A percentile compares a stretch with the other conserved stretches of the same genome.
Conservation (phyloP, 2,329 filamentous ascomycete species). For the Cercospora zeae-maydis region DNA sequence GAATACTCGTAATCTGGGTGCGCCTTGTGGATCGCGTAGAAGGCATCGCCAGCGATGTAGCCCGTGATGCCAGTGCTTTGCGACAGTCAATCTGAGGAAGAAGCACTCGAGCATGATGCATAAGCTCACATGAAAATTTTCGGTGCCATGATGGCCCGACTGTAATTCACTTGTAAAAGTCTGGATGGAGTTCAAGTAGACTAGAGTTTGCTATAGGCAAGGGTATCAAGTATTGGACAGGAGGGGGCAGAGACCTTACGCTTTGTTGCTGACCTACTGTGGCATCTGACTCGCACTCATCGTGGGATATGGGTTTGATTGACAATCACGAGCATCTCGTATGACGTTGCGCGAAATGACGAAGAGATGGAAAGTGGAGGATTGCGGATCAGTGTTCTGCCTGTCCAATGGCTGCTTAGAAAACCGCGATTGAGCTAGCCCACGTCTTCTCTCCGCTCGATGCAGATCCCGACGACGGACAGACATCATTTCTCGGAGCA, state of each 20-base stretch:
- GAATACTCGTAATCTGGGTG: constrained; percentile 52
- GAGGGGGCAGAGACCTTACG: background rate
- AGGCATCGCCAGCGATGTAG: constrained; percentile 47
- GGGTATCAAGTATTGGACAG: background rate
- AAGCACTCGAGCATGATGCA: background rate
- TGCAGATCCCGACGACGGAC: background rate
- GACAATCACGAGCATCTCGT: background rate
- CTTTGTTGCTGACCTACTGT: background rate
- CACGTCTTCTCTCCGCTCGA: background rate
- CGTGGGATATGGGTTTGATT: constrained; percentile 1
- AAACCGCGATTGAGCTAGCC: background rate
- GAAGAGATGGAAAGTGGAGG: constrained; percentile 1
- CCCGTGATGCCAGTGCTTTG: constrained; percentile 36
- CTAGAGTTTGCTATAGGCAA: constrained; percentile 14
- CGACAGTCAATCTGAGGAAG: constrained; percentile 1
- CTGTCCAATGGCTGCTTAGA: background rate
- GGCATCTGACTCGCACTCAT: constrained; percentile 2
- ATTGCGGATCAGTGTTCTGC: background rate
- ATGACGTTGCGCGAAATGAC: constrained; percentile 1
- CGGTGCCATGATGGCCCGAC: constrained; percentile 22
- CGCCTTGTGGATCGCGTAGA: constrained; percentile 44
- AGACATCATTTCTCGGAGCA: background rate
- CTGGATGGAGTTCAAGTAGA: constrained; percentile 9
- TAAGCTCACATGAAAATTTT: constrained; percentile 33
- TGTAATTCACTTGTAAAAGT: background rate